Percentiles rank a stretch among this genome's conserved stretches.
Conservation (phyloP, 2,329 filamentous ascomycete genomes). For the Ceratocystis huliohia region DNA sequence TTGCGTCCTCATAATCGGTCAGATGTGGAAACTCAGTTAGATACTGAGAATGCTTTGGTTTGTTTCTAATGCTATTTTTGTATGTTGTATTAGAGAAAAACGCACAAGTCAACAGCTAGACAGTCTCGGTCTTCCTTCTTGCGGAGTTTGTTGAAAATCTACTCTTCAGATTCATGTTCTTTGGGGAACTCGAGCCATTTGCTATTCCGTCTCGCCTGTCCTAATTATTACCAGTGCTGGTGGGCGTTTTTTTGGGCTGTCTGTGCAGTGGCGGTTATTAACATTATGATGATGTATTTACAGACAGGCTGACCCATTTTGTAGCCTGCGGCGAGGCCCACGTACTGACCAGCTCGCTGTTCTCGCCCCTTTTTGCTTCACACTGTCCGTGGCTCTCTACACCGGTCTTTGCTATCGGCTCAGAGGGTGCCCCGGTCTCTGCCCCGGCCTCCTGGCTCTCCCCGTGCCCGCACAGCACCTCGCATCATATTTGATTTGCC, state of each 20-base stretch:
- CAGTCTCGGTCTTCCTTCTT: background rate
- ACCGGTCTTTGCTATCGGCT: background rate
- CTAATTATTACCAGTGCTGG: background rate
- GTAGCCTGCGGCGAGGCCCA: background rate
- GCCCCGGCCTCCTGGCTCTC: background rate
- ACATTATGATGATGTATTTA: background rate
- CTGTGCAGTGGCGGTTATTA: constrained; percentile 3
- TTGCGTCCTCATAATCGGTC: background rate
- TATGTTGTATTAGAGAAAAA: background rate
- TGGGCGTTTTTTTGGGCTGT: background rate
- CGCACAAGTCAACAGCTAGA: background rate
- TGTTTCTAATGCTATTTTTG: background rate
- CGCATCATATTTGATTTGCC: background rate
- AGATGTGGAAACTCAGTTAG: no score
- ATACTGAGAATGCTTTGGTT: no score
- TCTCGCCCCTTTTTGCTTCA: background rate
- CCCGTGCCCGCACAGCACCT: background rate
- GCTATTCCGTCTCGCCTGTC: background rate
- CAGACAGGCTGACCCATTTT: background rate
- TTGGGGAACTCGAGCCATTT: background rate
- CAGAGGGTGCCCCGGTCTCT: background rate
- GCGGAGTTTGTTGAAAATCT: background rate
- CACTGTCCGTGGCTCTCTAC: background rate
- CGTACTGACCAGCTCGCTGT: background rate
- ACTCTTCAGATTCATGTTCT: background rate